Evolutionary conservation across 257 asterid genomes (phyloP), one percentile per base, ranked within the genome.

Genomic region (Solanum rostratum): DNA sequence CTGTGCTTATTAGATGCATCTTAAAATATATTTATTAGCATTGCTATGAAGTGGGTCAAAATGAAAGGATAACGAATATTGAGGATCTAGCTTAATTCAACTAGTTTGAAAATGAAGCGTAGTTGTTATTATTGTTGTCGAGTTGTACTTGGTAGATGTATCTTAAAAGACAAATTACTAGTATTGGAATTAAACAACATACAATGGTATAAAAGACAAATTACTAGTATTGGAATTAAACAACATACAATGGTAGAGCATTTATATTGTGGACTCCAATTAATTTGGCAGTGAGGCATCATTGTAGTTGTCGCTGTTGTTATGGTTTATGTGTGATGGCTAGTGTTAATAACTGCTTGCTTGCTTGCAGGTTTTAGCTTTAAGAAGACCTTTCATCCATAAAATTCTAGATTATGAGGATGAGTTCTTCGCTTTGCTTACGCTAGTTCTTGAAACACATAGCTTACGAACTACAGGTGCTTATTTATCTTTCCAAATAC

Each of bases 361-460:
- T 87, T 84, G 82, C 37, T 82, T 83, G 87, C 87, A 97, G 99
- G 96, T 97, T 46, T 91, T 97, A 60, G 99, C 98, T 71, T 83
- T 97, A 84, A 90, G 99, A 89, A 93, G 98, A 79, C 97, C 99
- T 33, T 91, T 93, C 88, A 88, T 97, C 88, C 99, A 97, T 85
- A 97, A 92, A 89, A 91, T 97, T 43, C 85, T 97, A 86, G 99
- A 97, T 85, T 97, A 93, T 19, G 99, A 97, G 85, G 99, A 97
- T 82, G 99, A 95, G 87, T 93, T 89, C 89, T 97, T 94, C 19
- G 98, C 98, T 7, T 87, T 95, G 92, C 94, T 97, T 62, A 97
- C 94, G 93, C 94, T 97, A 41, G 97, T 94, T 78, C 97, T 97
- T 69, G 99, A 97, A 90, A 92, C 97, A 19, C 99, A 95, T 89